These are phyloP conservation scores for Madurella mycetomatis DNA, from an alignment of 2,329 filamentous ascomycete species.

Conservation along the genomic window DNA sequence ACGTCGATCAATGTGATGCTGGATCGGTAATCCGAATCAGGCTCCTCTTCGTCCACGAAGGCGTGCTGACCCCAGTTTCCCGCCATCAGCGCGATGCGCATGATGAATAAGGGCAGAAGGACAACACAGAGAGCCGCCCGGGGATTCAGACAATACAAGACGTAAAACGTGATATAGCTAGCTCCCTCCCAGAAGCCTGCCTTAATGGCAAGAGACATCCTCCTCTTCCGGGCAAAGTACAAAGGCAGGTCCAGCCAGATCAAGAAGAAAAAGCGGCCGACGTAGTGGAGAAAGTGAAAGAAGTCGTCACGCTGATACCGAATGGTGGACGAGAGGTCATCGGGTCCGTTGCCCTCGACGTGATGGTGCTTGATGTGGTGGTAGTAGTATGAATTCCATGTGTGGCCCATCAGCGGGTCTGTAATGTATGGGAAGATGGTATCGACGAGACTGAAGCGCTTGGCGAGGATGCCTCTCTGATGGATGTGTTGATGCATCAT, in stretches of 20 bases:
- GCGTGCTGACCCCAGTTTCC: constrained; percentile 85
- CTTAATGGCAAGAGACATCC: constrained; percentile 39
- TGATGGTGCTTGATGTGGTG: constrained; percentile 86
- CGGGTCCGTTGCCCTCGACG: constrained; percentile 71
- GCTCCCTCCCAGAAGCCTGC: constrained; percentile 57
- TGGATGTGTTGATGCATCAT: constrained; percentile 87
- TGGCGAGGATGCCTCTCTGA: constrained; percentile 60
- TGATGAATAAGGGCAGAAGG: constrained; percentile 59
- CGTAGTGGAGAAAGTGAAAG: constrained; percentile 64
- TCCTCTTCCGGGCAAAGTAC: constrained; percentile 66
- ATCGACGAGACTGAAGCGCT: constrained; percentile 53
- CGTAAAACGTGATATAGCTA: constrained; percentile 43
- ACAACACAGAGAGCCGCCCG: constrained; percentile 60
- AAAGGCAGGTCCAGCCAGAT: constrained; percentile 70
- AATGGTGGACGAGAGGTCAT: constrained; percentile 71
- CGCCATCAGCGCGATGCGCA: constrained; percentile 71
- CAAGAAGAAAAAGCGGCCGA: constrained; percentile 55
- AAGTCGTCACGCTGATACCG: constrained; percentile 69
- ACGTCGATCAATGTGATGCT: constrained; percentile 79
- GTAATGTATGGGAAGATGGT: constrained; percentile 65
- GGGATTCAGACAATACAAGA: constrained; percentile 43
- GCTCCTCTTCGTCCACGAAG: constrained; percentile 69
- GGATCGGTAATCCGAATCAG: constrained; percentile 71
- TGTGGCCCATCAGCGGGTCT: constrained; percentile 76
- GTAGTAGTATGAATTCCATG: constrained; percentile 81